Evolutionary conservation across 306 rosid genomes (phyloP), one percentile per base, ranked within the genome.

Genomic region (Dalbergia oliveri): DNA sequence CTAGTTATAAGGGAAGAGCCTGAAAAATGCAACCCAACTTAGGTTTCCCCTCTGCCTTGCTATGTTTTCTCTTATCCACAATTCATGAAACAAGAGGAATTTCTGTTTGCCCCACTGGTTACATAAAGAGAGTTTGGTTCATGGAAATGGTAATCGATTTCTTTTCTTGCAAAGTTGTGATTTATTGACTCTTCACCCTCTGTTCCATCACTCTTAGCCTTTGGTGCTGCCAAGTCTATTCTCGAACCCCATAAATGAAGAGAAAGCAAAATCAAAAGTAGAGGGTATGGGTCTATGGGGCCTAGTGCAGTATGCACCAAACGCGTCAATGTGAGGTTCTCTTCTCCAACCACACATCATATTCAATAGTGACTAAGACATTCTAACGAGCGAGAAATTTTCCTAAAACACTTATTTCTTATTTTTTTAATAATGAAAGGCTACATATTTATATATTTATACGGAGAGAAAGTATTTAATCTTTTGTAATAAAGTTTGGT

Each of bases 271-370:
- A 16, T 73, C 39, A 21, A 47, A 50, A 16, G 3, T 4, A 4
- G 37, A 16, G 33, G 76, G 69, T n/a, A 5, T 18, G 69, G 18
- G 51, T 81, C 73, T 67, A 81, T 81, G 79, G 88, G 85, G 76
- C 84, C 53, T 16, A 8, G 34, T 18, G 6, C 16, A 5, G n/a
- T 33, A 4, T 26, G 7, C 12, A 0, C 19, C 13, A 83, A 57
- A 83, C 83, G 62, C 70, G 81, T 78, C 60, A 8, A 41, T 69
- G 6, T 9, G 66, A 57, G 33, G 21, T 39, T 66, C 45, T 14
- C 31, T 35, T 61, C 37, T 45, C 54, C 16, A 16, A 34, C 53
- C 63, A 37, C 76, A 3, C 31, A 9, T 15, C 56, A 0, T 4
- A 10, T 1, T 2, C 3, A 26, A 26, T 2, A 47, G 5, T 47